phyloP scores from a whole-genome alignment of 345 rosid species.

The Cardamine resedifolia region DNA sequence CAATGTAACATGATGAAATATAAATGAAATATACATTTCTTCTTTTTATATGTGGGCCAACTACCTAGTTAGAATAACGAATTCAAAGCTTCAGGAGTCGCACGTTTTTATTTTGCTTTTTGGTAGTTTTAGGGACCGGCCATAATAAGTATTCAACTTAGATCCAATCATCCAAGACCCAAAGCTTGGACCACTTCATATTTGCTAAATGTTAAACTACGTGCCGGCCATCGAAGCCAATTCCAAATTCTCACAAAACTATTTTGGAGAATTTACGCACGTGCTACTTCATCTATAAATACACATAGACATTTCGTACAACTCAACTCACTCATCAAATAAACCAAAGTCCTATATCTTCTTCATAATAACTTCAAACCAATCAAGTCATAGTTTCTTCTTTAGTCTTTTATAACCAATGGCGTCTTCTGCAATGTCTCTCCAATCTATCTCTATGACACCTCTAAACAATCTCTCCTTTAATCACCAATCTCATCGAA shows the following conservation, averaged over 20 bases:
- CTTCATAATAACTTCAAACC: not conserved
- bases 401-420: not conserved
- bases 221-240: slow-evolving; percentile 27
- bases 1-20: too few relatives aligned
- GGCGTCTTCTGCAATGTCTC: slow-evolving; percentile 25
- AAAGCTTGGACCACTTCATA: not conserved
- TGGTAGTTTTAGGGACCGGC: slow-evolving; percentile 16
- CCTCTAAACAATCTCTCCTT: slow-evolving; percentile 14
- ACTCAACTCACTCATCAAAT: slow-evolving; percentile 13
- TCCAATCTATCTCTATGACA: slow-evolving; percentile 20
- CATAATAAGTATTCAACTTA: not conserved
- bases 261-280: slow-evolving; percentile 9
- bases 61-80: not conserved
- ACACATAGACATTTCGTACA: not conserved
- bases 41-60: not conserved
- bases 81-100: slow-evolving; percentile 9
- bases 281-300: not conserved
- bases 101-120: slow-evolving; percentile 16
- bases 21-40: too few relatives aligned
- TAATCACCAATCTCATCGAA: slow-evolving; percentile 7
- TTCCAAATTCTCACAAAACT: not conserved
- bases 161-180: not conserved
- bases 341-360: not conserved
- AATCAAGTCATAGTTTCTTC: not conserved
- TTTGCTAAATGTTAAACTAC: not conserved